Evolutionary conservation across 495 filamentous ascomycete species (phyloP).

Genomic region (Apiosordaria backusii): DNA sequence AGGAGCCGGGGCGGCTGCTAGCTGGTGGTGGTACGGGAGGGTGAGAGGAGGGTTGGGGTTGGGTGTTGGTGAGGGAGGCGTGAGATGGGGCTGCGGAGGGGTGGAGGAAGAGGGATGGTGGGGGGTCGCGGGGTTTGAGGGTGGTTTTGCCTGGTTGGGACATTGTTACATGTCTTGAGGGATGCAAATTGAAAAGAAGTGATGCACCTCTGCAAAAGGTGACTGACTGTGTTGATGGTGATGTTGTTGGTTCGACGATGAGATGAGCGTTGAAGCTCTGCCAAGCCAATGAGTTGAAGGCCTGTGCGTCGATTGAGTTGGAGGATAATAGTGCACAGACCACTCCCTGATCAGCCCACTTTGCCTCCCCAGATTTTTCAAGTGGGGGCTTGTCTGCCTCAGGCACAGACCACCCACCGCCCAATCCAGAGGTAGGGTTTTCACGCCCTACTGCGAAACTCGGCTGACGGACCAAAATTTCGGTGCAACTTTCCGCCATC

Average conservation of each 20-base stretch:
- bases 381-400: slow-evolving; percentile 14
- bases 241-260: background rate
- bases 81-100: slow-evolving; percentile 76
- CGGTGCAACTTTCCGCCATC: slow-evolving; percentile 26
- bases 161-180: slow-evolving; percentile 44
- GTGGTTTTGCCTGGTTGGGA: slow-evolving; percentile 38
- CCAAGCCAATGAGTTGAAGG: background rate
- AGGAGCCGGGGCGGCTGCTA: slow-evolving; percentile 1
- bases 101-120: slow-evolving; percentile 74
- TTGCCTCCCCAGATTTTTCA: background rate
- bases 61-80: slow-evolving; percentile 52
- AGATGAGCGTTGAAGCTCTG: background rate
- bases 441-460: slow-evolving; percentile 39
- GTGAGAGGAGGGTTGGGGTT: slow-evolving; percentile 16
- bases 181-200: background rate
- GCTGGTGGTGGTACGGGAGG: background rate
- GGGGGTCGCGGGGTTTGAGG: slow-evolving; percentile 62
- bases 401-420: slow-evolving; percentile 15
- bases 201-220: background rate
- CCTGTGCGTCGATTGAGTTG: no score
- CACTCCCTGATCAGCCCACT: background rate
- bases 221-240: background rate
- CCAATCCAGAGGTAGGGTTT: slow-evolving; percentile 37
- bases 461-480: slow-evolving; percentile 30
- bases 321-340: background rate